Conservation (phyloP, 208 protist genomes). For the Wallacemonas sp. region DNA sequence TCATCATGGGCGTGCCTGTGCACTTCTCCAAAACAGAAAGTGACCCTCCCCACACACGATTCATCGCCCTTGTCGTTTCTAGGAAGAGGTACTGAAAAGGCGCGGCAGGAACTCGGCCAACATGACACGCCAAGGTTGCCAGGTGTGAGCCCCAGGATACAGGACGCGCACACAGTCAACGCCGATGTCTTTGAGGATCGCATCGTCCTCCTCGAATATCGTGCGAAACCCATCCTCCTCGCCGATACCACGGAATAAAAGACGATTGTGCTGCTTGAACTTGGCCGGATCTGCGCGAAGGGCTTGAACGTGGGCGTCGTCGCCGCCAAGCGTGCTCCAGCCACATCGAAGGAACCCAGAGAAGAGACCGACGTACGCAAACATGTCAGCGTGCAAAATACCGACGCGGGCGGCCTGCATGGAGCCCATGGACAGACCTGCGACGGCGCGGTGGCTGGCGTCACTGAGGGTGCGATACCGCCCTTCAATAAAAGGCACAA, state of each 20-base stretch:
- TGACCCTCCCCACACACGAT: not conserved
- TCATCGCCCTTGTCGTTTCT: not conserved
- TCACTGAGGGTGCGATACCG: slow-evolving; percentile 31
- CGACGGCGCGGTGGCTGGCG: slow-evolving; percentile 27
- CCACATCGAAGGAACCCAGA: slow-evolving; percentile 27
- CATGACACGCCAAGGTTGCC: slow-evolving; percentile 39
- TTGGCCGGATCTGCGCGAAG: slow-evolving; percentile 18
- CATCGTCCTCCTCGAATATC: slow-evolving; percentile 23
- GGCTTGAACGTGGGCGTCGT: slow-evolving; percentile 27
- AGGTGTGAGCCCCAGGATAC: slow-evolving; percentile 34
- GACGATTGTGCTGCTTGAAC: slow-evolving; percentile 26
- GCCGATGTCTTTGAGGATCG: slow-evolving; percentile 25
- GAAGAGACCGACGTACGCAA: slow-evolving; percentile 32
- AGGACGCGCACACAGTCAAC: slow-evolving; percentile 28
- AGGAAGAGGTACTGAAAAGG: slow-evolving; percentile 18
- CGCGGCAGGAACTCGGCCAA: slow-evolving; percentile 27
- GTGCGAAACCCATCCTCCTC: slow-evolving; percentile 8
- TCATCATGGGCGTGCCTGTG: no score
- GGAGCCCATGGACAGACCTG: slow-evolving; percentile 38
- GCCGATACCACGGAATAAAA: slow-evolving; percentile 30
- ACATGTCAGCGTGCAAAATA: slow-evolving; percentile 26
- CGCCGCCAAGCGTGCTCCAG: slow-evolving; percentile 20
- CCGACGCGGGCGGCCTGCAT: slow-evolving; percentile 26
- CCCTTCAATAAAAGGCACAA: slow-evolving; percentile 35
- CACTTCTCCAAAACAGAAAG: not conserved